Evolutionary conservation across 805 yeast genomes (phyloP).

Genomic region (Spathaspora hagerdaliae): DNA sequence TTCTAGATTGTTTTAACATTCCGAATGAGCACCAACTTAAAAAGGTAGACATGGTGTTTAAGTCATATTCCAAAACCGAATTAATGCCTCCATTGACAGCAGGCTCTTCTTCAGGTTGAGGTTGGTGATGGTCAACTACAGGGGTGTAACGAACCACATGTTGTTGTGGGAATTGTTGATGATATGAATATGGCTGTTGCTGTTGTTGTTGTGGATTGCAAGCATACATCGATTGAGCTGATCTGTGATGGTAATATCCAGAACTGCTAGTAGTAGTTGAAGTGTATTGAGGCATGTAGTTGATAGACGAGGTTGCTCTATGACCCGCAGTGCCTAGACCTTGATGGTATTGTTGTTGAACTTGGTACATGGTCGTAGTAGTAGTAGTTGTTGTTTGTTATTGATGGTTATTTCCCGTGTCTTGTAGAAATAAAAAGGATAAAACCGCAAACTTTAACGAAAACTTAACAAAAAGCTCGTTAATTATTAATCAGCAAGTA

Average conservation of each 20-base stretch:
- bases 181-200: neutral
- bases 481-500: neutral
- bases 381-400: neutral
- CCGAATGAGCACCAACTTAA: conserved; percentile 71
- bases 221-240: neutral
- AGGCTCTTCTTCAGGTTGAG: conserved; percentile 7
- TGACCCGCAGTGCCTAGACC: conserved; percentile 37
- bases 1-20: conserved; percentile 49
- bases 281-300: conserved; percentile 1
- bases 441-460: conserved; percentile 15
- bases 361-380: conserved; percentile 1
- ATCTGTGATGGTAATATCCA: neutral
- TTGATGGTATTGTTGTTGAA: conserved; percentile 14
- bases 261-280: neutral
- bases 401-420: neutral
- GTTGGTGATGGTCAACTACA: neutral
- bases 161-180: conserved; percentile 2
- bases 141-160: neutral
- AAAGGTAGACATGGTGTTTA: conserved; percentile 75
- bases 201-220: neutral
- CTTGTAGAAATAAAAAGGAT: neutral
- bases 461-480: conserved; percentile 41
- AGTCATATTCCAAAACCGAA: conserved; percentile 73
- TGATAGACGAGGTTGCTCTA: conserved; percentile 26
- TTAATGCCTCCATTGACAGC: conserved; percentile 67